phyloP scores from a whole-genome alignment of 257 asterid species.

The Solanum chmielewskii region DNA sequence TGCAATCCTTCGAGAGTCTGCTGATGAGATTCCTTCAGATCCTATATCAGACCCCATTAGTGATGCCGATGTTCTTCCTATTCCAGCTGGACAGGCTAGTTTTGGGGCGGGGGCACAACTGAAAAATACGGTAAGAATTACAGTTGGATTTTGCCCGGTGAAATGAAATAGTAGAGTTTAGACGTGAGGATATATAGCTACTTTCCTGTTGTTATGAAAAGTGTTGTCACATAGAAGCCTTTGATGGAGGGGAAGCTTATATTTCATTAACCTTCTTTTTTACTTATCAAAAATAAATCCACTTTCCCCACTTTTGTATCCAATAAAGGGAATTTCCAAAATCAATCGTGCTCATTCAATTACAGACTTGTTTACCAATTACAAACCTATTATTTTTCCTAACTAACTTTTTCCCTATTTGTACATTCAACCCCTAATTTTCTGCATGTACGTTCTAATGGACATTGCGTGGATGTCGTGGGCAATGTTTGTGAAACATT shows the following conservation, averaged over 20 bases:
- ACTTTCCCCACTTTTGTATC: background rate
- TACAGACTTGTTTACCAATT: background rate
- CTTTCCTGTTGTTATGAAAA: background rate
- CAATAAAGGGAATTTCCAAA: background rate
- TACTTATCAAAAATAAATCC: background rate
- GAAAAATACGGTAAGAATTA: slow-evolving; percentile 56
- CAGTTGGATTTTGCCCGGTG: background rate
- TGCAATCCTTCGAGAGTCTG: slow-evolving; percentile 69
- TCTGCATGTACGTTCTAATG: background rate
- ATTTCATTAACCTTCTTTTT: background rate
- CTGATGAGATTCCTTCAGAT: slow-evolving; percentile 77
- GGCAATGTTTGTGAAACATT: background rate
- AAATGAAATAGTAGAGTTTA: background rate
- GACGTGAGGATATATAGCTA: background rate
- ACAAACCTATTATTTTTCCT: background rate
- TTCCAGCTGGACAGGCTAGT: slow-evolving; percentile 69
- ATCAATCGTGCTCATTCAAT: background rate
- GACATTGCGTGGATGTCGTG: background rate
- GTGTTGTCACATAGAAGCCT: background rate
- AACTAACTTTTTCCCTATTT: background rate
- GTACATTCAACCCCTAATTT: background rate
- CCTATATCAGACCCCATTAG: slow-evolving; percentile 84
- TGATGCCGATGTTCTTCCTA: slow-evolving; percentile 70
- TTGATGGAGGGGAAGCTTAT: background rate
- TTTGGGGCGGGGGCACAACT: slow-evolving; percentile 88